A percentile compares a stretch with the other conserved stretches of the same genome.
Evolutionary conservation across 805 yeast genomes (phyloP).

Genomic region (Lipomyces sp.): DNA sequence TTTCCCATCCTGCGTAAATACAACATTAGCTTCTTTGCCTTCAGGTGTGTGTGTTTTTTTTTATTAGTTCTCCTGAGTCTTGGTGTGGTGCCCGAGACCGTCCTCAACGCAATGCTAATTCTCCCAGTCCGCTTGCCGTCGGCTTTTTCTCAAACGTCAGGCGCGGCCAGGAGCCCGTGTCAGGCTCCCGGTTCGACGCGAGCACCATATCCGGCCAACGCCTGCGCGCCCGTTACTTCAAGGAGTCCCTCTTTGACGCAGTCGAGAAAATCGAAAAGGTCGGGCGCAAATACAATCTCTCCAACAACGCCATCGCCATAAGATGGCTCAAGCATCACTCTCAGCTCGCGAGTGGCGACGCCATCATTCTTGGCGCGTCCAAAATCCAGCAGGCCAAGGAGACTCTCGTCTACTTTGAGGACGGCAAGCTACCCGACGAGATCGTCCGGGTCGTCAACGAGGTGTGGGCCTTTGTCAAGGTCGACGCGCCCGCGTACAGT

Average conservation of each 20-base stretch:
- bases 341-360: constrained; percentile 20
- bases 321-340: constrained; percentile 27
- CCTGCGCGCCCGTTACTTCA: constrained; percentile 21
- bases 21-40: constrained; percentile 32
- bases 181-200: constrained; percentile 19
- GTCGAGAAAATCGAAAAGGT: constrained; percentile 14
- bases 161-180: constrained; percentile 20
- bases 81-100: too few relatives aligned
- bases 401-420: constrained; percentile 26
- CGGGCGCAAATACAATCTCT: constrained; percentile 10
- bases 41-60: constrained; percentile 15
- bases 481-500: constrained; percentile 28
- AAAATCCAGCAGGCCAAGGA: constrained; percentile 17
- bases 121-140: constrained; percentile 21
- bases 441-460: constrained; percentile 31
- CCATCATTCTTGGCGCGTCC: constrained; percentile 26
- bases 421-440: constrained; percentile 32
- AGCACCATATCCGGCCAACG: constrained; percentile 15
- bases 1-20: constrained; percentile 31
- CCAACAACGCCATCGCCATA: constrained; percentile 22
- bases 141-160: constrained; percentile 25
- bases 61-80: background rate
- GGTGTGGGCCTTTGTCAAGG: constrained; percentile 31
- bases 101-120: too few relatives aligned
- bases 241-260: constrained; percentile 23